Evolutionary conservation across 257 asterid genomes (phyloP).

Genomic region (Cinchona pubescens): DNA sequence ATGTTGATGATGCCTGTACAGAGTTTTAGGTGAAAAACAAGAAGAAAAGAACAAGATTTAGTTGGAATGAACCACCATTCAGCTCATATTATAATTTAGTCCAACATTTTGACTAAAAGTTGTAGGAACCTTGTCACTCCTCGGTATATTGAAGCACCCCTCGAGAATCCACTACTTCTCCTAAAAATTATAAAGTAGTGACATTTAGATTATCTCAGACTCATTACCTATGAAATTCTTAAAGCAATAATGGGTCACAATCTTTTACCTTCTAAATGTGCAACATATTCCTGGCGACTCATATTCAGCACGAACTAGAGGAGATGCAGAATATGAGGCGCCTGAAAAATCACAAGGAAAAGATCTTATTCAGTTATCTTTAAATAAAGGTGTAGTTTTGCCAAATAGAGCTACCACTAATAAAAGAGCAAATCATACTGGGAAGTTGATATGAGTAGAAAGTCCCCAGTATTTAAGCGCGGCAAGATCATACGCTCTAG

Average conservation of each 20-base stretch:
- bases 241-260: no score
- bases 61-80: background rate
- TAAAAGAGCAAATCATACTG: conserved; percentile 34
- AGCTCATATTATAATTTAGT: background rate
- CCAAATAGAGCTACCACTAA: background rate
- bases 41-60: background rate
- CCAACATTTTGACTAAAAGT: background rate
- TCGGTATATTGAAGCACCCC: conserved; percentile 50
- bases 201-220: background rate
- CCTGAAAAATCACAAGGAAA: conserved; percentile 27
- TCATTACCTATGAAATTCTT: background rate
- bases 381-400: background rate
- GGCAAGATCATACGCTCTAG: conserved; percentile 92
- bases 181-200: conserved; percentile 14
- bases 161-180: conserved; percentile 46
- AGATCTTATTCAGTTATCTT: background rate
- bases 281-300: conserved; percentile 87
- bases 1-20: conserved; percentile 49
- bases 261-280: conserved; percentile 71
- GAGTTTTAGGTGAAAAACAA: background rate
- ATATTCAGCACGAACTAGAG: no score
- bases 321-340: no score
- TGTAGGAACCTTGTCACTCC: conserved; percentile 45
- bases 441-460: conserved; percentile 67
- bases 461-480: conserved; percentile 98